Conservation (phyloP, 768 basidiomycete genomes). For the Phaeotremella skinneri region DNA sequence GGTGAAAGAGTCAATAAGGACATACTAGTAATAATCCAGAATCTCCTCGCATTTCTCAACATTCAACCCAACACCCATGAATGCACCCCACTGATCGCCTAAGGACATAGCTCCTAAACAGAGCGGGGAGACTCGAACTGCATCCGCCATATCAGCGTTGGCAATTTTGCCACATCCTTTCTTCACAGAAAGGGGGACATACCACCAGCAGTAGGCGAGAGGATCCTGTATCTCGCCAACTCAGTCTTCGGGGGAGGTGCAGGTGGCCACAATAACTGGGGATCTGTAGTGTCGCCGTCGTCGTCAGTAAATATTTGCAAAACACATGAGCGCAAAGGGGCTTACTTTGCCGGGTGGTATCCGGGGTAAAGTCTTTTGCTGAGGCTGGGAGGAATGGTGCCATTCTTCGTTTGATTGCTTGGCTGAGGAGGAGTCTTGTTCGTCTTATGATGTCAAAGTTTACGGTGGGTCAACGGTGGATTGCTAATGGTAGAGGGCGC, state of each 20-base stretch:
- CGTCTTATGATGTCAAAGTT: too few relatives aligned
- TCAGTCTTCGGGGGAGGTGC: conserved; percentile 24
- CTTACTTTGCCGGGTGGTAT: not conserved
- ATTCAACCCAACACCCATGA: conserved; percentile 29
- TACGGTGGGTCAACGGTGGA: not conserved
- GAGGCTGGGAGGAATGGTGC: not conserved
- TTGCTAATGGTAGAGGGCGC: too few relatives aligned
- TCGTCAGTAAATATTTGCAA: too few relatives aligned
- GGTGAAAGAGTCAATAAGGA: too few relatives aligned
- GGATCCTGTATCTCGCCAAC: conserved; percentile 47
- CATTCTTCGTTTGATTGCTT: not conserved
- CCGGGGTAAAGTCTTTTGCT: not conserved
- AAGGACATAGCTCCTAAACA: conserved; percentile 54
- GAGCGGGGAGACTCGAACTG: conserved; percentile 53
- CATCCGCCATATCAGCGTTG: not conserved
- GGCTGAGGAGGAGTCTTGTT: too few relatives aligned
- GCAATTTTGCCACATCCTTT: too few relatives aligned
- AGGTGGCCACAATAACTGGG: too few relatives aligned
- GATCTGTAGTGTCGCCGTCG: too few relatives aligned
- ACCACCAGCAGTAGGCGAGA: conserved; percentile 50
- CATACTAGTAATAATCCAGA: conserved; percentile 21
- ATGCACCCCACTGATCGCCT: conserved; percentile 52
- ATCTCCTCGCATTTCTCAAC: conserved; percentile 28
- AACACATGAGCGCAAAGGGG: too few relatives aligned
- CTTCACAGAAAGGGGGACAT: too few relatives aligned